Conservation (phyloP, 1,284 basidiomycete species). For the Hemileia vastatrix region DNA sequence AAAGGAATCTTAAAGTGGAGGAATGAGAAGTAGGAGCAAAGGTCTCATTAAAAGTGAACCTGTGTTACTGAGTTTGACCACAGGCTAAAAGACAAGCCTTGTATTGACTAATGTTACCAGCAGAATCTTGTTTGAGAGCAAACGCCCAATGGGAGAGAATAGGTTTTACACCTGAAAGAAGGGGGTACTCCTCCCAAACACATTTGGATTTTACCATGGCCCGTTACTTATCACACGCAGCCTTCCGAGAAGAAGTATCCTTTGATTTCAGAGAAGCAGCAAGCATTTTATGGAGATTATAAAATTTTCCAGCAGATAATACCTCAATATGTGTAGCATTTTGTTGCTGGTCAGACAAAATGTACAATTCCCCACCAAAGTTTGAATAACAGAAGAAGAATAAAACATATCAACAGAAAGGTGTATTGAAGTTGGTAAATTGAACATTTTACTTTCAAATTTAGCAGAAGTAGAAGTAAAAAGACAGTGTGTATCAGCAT, state of each 20-base stretch:
- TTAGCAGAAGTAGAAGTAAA: no score
- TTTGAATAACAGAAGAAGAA: no score
- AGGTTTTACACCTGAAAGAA: background rate
- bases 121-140: background rate
- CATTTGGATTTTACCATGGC: background rate
- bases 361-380: no score
- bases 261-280: no score
- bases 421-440: no score
- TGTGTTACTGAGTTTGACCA: background rate
- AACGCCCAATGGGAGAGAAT: conserved; percentile 3
- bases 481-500: no score
- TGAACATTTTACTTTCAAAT: no score
- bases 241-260: background rate
- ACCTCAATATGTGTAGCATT: no score
- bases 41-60: background rate
- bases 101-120: background rate
- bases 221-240: background rate
- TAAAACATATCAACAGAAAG: no score
- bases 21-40: background rate
- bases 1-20: no score
- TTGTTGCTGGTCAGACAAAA: no score
- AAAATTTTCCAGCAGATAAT: background rate
- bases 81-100: background rate
- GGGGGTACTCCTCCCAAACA: background rate
- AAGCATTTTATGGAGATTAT: background rate